phyloP scores from a whole-genome alignment of 331 rosid genomes.

The Acacia concinna region DNA sequence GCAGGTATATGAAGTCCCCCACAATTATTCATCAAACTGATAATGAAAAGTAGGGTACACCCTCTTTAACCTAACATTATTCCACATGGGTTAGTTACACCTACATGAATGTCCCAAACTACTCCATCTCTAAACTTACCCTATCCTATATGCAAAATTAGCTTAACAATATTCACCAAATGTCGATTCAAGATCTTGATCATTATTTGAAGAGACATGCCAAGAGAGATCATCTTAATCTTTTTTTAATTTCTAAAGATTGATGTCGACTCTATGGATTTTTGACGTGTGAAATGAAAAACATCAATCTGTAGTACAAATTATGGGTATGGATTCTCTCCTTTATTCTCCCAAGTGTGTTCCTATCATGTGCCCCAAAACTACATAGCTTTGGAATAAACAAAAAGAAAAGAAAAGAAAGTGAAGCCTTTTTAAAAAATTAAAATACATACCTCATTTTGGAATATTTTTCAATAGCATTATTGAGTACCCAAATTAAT shows the following conservation, averaged over 20 bases:
- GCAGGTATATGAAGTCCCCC: not conserved
- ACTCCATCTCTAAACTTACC: conserved; percentile 1
- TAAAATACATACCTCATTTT: no score
- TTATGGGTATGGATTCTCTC: not conserved
- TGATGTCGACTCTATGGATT: not conserved
- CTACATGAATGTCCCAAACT: not conserved
- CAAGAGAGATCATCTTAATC: not conserved
- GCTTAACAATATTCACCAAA: not conserved
- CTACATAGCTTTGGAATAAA: no score
- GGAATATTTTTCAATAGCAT: no score
- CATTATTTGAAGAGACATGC: not conserved
- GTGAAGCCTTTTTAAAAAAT: no score
- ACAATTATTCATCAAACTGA: conserved; percentile 1
- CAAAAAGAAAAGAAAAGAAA: no score
- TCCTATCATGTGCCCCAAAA: no score
- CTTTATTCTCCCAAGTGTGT: no score
- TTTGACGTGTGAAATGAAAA: not conserved
- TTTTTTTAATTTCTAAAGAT: not conserved
- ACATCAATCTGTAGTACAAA: not conserved
- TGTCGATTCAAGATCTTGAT: not conserved
- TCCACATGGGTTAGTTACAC: conserved; percentile 21
- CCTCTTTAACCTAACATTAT: conserved; percentile 19
- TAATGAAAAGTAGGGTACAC: conserved; percentile 9
- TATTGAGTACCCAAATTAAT: no score
- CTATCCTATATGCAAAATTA: not conserved